Conservation (phyloP, 352 stramenopile genomes). For the Pythium sp. region DNA sequence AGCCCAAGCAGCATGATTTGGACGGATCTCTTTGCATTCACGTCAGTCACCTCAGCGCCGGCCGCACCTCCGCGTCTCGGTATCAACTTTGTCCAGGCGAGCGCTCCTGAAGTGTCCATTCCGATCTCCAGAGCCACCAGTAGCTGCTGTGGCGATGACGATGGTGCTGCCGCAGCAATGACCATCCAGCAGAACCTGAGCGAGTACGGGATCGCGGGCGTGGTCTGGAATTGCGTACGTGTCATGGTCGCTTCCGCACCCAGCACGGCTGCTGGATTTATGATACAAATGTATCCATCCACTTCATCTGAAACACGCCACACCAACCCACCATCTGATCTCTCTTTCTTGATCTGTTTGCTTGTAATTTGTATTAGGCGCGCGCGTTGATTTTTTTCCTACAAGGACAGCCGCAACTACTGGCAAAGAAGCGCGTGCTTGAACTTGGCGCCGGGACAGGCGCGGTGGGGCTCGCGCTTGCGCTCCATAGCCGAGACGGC, state of each 20-base stretch:
- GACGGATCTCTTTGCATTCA: conserved; percentile 29
- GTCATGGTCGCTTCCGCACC: neutral
- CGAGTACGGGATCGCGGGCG: conserved; percentile 50
- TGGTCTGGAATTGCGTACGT: conserved; percentile 77
- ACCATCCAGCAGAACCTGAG: conserved; percentile 46
- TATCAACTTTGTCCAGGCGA: conserved; percentile 59
- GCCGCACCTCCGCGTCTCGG: conserved; percentile 31
- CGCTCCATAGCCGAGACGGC: neutral
- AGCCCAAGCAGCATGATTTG: conserved; percentile 18
- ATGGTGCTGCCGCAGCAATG: conserved; percentile 7
- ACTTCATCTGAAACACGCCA: neutral
- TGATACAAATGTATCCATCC: neutral
- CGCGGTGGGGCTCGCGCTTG: conserved; percentile 39
- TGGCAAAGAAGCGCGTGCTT: conserved; percentile 33
- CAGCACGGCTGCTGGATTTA: conserved; percentile 4
- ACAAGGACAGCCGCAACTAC: conserved; percentile 24
- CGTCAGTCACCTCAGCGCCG: neutral
- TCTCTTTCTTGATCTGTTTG: conserved; percentile 10
- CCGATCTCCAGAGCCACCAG: conserved; percentile 12
- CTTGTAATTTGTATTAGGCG: conserved; percentile 24
- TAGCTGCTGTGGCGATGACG: neutral
- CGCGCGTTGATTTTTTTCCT: conserved; percentile 45
- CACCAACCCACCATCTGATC: neutral
- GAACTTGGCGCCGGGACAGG: conserved; percentile 60
- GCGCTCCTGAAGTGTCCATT: conserved; percentile 30